Evolutionary conservation across 1,139 yeast genomes (phyloP), one percentile per base, ranked within the genome.

Genomic region (Hansenula sp.): DNA sequence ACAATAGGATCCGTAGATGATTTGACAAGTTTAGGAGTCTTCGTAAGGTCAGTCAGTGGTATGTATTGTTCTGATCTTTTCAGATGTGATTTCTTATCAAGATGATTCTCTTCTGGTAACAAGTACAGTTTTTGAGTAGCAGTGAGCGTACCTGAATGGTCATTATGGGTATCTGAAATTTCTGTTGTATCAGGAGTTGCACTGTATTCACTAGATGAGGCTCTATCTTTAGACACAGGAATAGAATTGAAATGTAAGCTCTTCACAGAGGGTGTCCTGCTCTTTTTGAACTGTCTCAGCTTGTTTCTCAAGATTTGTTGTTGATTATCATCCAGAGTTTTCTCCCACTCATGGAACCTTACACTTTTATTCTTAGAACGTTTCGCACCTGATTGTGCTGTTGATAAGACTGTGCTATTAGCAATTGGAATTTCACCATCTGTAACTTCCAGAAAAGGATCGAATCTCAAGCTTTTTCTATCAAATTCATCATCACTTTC

Each of bases 171-270:
- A 16, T 28, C 26, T 7, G 9, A 17, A 7, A 20, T 7, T 18
- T 33, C 36, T 4, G 44, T 35, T 3, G 31, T 24, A 33, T 46
- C 47, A 7, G 50, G 51, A 3, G 50, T 47, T 14, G 31, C 41
- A 29, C 46, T 47, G 35, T 50, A 48, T 10, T 48, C 51, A 36
- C 53, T 49, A 5, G 53, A 47, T 3, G 46, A 32, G 1, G 34
- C 27, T 7, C 37, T 38, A 18, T 25, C 32, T 4, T 29, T 38
- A 11, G 19, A 7, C 24, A 21, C 17, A 19, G 16, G 4, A 12
- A 9, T 20, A 22, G 14, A 14, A 11, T 17, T 10, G 17, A 4
- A 4, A 7, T 28, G 7, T 16, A 17, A 8, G 3, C 8, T 9
- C 8, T 14, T 16, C 18, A 14, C 19, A 8, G 17, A 16, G 3